Percentiles rank a stretch among this genome's conserved stretches.
Evolutionary conservation across 1,284 basidiomycete genomes (phyloP).

Genomic region (Coniophora puteana): DNA sequence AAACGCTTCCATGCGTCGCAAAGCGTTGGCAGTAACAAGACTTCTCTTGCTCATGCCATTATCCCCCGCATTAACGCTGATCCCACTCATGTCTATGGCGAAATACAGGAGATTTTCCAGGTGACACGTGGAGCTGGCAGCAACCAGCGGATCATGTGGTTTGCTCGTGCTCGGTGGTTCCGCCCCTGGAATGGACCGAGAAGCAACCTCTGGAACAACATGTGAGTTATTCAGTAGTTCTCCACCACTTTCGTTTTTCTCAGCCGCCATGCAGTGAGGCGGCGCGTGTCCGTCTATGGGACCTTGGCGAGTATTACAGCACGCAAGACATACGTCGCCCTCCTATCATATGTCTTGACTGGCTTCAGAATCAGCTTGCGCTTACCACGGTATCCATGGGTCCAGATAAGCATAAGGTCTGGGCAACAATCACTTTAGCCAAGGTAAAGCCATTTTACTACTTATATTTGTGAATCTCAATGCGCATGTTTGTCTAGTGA

Average conservation of each 20-base stretch:
- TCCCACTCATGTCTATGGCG: slow-evolving; percentile 1
- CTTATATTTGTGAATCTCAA: background rate
- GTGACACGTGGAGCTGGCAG: background rate
- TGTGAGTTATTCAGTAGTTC: background rate
- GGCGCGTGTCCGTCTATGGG: slow-evolving; percentile 2
- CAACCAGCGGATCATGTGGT: background rate
- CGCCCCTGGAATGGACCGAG: background rate
- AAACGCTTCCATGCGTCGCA: slow-evolving; percentile 14
- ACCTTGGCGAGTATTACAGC: slow-evolving; percentile 1
- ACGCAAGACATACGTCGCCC: background rate
- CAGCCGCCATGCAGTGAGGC: background rate
- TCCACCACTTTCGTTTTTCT: background rate
- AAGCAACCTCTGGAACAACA: slow-evolving; percentile 1
- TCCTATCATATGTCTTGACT: slow-evolving; percentile 1
- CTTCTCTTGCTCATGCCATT: slow-evolving; percentile 1
- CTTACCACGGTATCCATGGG: slow-evolving; percentile 1
- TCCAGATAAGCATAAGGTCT: slow-evolving; percentile 1
- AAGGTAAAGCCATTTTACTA: slow-evolving; percentile 3
- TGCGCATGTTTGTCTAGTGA: background rate
- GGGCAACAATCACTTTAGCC: slow-evolving; percentile 5
- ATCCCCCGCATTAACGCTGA: background rate
- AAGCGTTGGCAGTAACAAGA: background rate
- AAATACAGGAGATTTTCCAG: slow-evolving; percentile 6
- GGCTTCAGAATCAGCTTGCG: background rate
- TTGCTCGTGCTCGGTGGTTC: slow-evolving; percentile 3